Evolutionary conservation across 768 basidiomycete genomes (phyloP), one percentile per base, ranked within the genome.

Genomic region (Russula dissimulans): DNA sequence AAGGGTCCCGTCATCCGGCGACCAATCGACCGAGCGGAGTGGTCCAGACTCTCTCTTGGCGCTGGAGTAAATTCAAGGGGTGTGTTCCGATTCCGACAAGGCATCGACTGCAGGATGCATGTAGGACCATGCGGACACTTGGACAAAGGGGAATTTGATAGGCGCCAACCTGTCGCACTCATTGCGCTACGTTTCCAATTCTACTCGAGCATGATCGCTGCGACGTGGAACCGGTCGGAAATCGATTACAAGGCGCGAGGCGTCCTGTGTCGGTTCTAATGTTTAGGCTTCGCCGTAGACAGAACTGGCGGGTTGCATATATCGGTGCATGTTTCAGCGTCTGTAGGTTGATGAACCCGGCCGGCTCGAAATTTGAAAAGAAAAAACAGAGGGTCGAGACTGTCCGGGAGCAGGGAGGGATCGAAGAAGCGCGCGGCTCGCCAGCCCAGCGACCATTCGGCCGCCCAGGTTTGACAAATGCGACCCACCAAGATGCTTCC

Each of bases 21-120:
- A 36, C 10, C 34, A 36, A 36, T 36, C 34, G 34, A 3, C 34
- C 5, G 34, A 36, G 34, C 10, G 7, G 10, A 36, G 10, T 36
- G 52, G 59, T 55, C 59, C 22, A 60, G 59, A 50, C 59, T 52
- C 38, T 42, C 7, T 38, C 42, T 36, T 54, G 55, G 44, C 55
- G 36, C 54, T 44, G 36, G 48, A 55, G 34, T 18, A 4, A 41
- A 26, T 26, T 26, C 22, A 26, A 26, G 22, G 22, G 22, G 22
- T 26, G 22, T 2, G 22, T 26, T 26, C 22, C 22, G 22, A 26
- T 26, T 26, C 22, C n/a, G 34, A 36, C 34, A 36, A 9, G 34
- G 34, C 34, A 36, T 36, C 34, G 18, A 4, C n/a, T 43, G 29
- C 29, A 26, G 26, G 39, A 32, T 3, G 18, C 54, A 15, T 38